Evolutionary conservation across 2,329 filamentous ascomycete species (phyloP).

Genomic region (Sporothrix pallida): DNA sequence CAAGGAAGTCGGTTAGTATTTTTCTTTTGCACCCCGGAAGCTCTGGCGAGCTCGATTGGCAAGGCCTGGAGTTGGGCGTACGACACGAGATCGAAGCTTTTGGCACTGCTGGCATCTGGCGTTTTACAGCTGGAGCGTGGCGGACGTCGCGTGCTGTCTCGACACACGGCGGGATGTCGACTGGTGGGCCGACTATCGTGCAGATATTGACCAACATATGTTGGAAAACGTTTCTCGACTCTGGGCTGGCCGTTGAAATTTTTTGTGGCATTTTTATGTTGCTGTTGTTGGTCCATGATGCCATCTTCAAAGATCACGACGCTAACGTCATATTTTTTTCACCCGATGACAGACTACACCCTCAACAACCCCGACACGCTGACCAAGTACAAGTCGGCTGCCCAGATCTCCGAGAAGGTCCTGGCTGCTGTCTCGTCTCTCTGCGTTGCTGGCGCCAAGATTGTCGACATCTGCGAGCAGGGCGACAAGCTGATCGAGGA

Average conservation of each 20-base stretch:
- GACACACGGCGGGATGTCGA: not conserved
- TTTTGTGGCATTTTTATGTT: not conserved
- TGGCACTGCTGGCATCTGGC: not conserved
- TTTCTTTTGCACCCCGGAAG: slow-evolving; percentile 18
- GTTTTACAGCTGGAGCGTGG: not conserved
- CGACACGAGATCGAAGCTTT: not conserved
- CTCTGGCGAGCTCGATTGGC: not conserved
- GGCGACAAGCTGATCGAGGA: slow-evolving; percentile 95
- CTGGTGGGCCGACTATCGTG: slow-evolving; percentile 20
- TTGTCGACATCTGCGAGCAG: slow-evolving; percentile 91
- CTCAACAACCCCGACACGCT: slow-evolving; percentile 92
- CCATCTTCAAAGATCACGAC: not conserved
- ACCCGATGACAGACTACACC: slow-evolving; percentile 70
- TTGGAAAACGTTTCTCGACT: not conserved
- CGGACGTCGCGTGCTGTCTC: slow-evolving; percentile 21
- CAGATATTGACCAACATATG: not conserved
- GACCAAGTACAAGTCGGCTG: slow-evolving; percentile 99
- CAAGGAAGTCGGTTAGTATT: slow-evolving; percentile 53
- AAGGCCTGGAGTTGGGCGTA: not conserved
- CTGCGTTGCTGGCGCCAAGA: slow-evolving; percentile 84
- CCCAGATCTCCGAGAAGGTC: slow-evolving; percentile 93
- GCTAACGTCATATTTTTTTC: not conserved
- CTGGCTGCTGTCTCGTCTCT: slow-evolving; percentile 79
- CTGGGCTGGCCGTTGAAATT: not conserved
- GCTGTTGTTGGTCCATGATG: not conserved